phyloP scores from a whole-genome alignment of 306 rosid genomes.

The Lotus japonicus region DNA sequence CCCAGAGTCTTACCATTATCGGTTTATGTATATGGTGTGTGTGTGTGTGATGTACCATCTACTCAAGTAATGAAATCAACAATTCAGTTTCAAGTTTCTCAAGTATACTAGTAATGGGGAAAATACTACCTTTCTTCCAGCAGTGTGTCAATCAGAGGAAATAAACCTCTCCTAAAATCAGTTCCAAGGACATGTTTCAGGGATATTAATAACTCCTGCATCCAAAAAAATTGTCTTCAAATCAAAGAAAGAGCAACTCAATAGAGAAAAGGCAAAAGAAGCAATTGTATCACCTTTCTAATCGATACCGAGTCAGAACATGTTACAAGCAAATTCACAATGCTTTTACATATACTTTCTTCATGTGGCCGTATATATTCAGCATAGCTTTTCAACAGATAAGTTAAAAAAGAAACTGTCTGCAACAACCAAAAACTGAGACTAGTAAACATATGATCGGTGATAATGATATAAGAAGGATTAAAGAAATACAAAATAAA shows the following conservation, averaged over 20 bases:
- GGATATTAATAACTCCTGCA: slow-evolving; percentile 92
- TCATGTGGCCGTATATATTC: slow-evolving; percentile 97
- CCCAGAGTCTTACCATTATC: no score
- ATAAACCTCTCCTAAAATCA: slow-evolving; percentile 94
- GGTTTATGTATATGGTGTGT: no score
- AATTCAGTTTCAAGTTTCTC: no score
- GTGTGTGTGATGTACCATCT: no score
- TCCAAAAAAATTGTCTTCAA: slow-evolving; percentile 23
- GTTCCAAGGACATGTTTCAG: slow-evolving; percentile 99
- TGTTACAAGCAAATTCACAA: slow-evolving; percentile 95
- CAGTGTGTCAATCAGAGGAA: slow-evolving; percentile 92
- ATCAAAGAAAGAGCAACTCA: slow-evolving; percentile 4
- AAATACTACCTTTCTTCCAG: slow-evolving; percentile 80
- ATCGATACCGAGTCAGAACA: slow-evolving; percentile 98
- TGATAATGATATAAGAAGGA: slow-evolving; percentile 7
- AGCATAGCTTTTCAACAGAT: slow-evolving; percentile 88
- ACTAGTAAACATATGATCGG: slow-evolving; percentile 16
- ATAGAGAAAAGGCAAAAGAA: background rate
- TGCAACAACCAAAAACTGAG: slow-evolving; percentile 38
- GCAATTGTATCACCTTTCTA: slow-evolving; percentile 60
- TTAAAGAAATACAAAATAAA: slow-evolving; percentile 3
- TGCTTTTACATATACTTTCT: slow-evolving; percentile 98
- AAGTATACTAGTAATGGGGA: background rate
- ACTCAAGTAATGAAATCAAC: no score
- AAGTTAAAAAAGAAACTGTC: slow-evolving; percentile 96